These are phyloP conservation scores for Schizophyllum amplum DNA, from an alignment of 1,284 basidiomycete genomes.

Conservation along the genomic window DNA sequence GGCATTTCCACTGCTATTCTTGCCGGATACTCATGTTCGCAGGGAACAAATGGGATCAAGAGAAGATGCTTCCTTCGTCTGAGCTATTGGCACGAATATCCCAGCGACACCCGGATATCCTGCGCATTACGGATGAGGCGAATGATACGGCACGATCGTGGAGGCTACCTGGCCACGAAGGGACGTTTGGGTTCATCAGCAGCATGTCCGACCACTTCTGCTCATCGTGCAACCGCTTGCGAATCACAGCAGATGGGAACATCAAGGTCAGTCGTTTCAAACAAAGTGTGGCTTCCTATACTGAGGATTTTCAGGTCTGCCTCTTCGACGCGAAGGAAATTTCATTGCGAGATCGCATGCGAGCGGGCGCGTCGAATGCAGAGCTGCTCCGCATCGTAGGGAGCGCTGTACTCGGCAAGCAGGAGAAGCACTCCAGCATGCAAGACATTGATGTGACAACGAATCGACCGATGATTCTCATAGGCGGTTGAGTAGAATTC, in stretches of 20 bases:
- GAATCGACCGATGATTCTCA: constrained; percentile 85
- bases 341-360: constrained; percentile 70
- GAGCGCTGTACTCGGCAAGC: constrained; percentile 63
- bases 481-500: constrained; percentile 66
- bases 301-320: constrained; percentile 53
- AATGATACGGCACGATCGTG: constrained; percentile 82
- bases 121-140: constrained; percentile 53
- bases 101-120: constrained; percentile 36
- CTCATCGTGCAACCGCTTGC: constrained; percentile 74
- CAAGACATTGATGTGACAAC: constrained; percentile 67
- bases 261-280: constrained; percentile 55
- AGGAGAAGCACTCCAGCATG: constrained; percentile 82
- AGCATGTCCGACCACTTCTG: constrained; percentile 94
- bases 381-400: constrained; percentile 60
- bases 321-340: constrained; percentile 83
- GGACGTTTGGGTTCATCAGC: constrained; percentile 82
- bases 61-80: constrained; percentile 72
- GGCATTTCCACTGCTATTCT: constrained; percentile 11
- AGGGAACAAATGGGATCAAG: constrained; percentile 84
- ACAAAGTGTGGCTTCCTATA: no score
- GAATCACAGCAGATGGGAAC: constrained; percentile 83
- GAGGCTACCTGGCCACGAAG: constrained; percentile 63
- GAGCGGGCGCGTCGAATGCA: constrained; percentile 54
- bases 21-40: not conserved
- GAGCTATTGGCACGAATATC: constrained; percentile 49